Evolutionary conservation across 2,329 filamentous ascomycete genomes (phyloP).

Genomic region (Pezicula neosporulosa): DNA sequence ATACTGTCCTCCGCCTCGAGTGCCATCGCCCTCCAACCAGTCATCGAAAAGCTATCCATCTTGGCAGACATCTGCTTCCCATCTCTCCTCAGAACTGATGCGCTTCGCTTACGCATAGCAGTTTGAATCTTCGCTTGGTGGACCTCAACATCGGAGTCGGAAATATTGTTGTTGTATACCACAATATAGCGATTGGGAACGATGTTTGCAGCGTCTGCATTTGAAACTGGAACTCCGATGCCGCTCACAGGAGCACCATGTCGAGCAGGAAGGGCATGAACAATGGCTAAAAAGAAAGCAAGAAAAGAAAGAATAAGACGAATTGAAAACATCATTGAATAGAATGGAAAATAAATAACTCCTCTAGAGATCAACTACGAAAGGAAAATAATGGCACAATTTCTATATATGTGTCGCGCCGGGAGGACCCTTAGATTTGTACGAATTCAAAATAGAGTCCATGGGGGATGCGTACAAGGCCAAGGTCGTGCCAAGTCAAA

Average conservation of each 20-base stretch:
- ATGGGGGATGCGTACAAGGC: no score
- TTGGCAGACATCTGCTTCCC: conserved; percentile 45
- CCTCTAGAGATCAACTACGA: neutral
- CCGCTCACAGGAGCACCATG: conserved; percentile 10
- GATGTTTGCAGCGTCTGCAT: conserved; percentile 42
- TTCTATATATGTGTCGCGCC: no score
- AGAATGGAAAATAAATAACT: neutral
- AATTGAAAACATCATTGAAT: conserved; percentile 6
- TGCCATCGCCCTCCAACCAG: conserved; percentile 49
- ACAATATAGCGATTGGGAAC: conserved; percentile 59
- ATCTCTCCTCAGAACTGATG: conserved; percentile 45
- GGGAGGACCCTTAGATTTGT: no score
- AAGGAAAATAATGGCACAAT: neutral
- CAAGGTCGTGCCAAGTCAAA: no score
- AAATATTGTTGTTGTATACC: conserved; percentile 55
- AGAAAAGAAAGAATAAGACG: conserved; percentile 5
- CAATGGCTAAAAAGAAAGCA: conserved; percentile 3
- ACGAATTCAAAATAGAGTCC: no score
- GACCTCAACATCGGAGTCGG: conserved; percentile 42
- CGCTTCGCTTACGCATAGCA: conserved; percentile 52
- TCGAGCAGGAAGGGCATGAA: conserved; percentile 1
- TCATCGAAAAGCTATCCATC: conserved; percentile 44
- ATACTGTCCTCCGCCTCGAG: conserved; percentile 48
- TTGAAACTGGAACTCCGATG: conserved; percentile 45
- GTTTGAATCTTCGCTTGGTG: conserved; percentile 46